Base-by-base conservation (phyloP, 2,329 filamentous ascomycete genomes). In the Fusarium liriodendri region DNA sequence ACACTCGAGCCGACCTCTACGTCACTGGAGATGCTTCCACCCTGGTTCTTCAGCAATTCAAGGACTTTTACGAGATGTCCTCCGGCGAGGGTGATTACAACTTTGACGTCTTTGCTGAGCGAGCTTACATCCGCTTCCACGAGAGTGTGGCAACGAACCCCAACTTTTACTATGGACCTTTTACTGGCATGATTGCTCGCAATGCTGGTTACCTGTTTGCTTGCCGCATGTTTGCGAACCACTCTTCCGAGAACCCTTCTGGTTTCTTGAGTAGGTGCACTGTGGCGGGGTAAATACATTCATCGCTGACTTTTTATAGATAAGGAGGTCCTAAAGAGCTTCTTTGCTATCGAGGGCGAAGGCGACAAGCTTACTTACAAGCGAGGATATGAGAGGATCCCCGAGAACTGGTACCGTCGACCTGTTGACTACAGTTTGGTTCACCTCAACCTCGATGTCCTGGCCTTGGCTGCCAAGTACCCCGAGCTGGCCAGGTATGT, bases 131-230 rank as follows among this genome's bases (percentile, higher is more conserved):
- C 2, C 68, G 68, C 13, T 71, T 71, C 22, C 20, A 64, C 0
- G 45, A 71, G 27, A 64, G 37, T 1, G 32, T 71, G 2, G 33
- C 37, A 5, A 68, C 59, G 2, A 71, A 71, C 8, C 69, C 69
- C 1, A 60, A 71, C 64, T 71, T 71, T n/a, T 71, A 71, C 64
- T 71, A 60, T 2, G 69, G 68, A 1, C 69, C 69, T 1, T 64
- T 71, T 0, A 71, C 69, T 6, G 69, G 69, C 6, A 71, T 71
- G 58, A 57, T 71, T 40, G 59, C 59, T 32, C 38, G 69, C 9
- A 71, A 71, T 11, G 69, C 69, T 0, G 68, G 64, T 10, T 71
- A 68, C 20, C 62, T 71, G 0, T 71, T 71, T 9, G 59, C 64
- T 13, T 55, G 32, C 2, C 68, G 69, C 0, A 18, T 71, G 45